These are phyloP conservation scores for Rickenella mellea DNA, from an alignment of 768 basidiomycete genomes.

Conservation along the genomic window DNA sequence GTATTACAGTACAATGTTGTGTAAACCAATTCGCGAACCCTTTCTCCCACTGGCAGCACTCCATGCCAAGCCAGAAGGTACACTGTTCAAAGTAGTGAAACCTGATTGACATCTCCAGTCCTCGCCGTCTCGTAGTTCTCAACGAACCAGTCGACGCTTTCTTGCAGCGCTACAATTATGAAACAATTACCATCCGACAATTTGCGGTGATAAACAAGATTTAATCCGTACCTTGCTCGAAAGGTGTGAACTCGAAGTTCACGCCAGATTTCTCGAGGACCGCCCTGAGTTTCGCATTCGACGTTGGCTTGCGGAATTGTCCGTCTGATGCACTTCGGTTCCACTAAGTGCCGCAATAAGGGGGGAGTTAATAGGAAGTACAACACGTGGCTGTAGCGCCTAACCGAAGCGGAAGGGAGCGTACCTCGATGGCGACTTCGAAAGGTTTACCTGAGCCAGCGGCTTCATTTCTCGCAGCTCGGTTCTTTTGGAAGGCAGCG, in stretches of 20 bases:
- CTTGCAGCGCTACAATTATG: slow-evolving; percentile 50
- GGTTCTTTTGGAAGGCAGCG: slow-evolving; percentile 38
- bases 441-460: slow-evolving; percentile 46
- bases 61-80: too few relatives aligned
- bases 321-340: slow-evolving; percentile 48
- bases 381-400: not conserved
- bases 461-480: slow-evolving; percentile 48
- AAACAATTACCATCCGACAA: not conserved
- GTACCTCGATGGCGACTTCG: not conserved
- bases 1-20: too few relatives aligned
- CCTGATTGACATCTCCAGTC: too few relatives aligned
- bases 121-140: slow-evolving; percentile 70
- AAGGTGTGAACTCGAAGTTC: slow-evolving; percentile 83
- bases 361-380: too few relatives aligned
- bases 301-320: slow-evolving; percentile 93
- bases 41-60: too few relatives aligned
- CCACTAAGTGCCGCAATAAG: not conserved
- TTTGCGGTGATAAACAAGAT: not conserved
- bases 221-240: slow-evolving; percentile 54
- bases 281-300: slow-evolving; percentile 77
- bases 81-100: too few relatives aligned
- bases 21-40: too few relatives aligned
- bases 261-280: slow-evolving; percentile 44
- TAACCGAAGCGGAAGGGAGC: not conserved
- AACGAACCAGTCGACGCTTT: slow-evolving; percentile 81